Evolutionary conservation across 805 yeast species (phyloP).

Genomic region (Schwanniomyces pseudopolymorphus): DNA sequence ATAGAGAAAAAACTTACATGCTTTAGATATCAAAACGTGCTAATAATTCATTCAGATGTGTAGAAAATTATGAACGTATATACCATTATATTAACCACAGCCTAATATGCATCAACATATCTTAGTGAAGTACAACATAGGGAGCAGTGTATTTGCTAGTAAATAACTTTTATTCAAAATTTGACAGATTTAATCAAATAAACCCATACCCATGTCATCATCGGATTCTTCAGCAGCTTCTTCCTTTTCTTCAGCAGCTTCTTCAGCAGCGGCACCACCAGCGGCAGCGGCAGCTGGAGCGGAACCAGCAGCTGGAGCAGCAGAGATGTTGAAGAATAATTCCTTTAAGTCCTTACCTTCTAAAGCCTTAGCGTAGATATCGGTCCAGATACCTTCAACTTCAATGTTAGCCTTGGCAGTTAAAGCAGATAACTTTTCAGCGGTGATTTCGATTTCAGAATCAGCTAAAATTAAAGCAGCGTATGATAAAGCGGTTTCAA

Average conservation of each 20-base stretch:
- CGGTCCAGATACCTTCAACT: constrained; percentile 48
- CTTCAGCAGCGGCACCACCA: constrained; percentile 33
- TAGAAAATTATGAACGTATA: constrained; percentile 1
- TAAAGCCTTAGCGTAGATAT: constrained; percentile 48
- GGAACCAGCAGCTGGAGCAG: constrained; percentile 46
- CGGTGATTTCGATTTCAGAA: constrained; percentile 44
- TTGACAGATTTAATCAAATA: constrained; percentile 36
- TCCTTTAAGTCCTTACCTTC: constrained; percentile 48
- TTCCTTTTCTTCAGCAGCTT: constrained; percentile 25
- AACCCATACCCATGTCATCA: constrained; percentile 47
- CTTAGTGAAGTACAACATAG: neutral
- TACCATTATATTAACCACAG: neutral
- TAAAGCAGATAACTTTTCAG: constrained; percentile 46
- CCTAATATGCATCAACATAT: neutral
- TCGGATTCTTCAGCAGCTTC: constrained; percentile 35
- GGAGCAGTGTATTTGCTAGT: neutral
- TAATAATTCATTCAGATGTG: constrained; percentile 5
- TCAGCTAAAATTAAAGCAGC: constrained; percentile 52
- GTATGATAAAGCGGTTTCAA: constrained; percentile 50
- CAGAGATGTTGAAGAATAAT: constrained; percentile 47
- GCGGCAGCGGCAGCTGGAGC: constrained; percentile 35
- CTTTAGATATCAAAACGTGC: neutral
- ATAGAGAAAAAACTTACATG: neutral
- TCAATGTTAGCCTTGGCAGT: constrained; percentile 42
- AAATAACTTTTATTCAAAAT: neutral